Evolutionary conservation across 495 filamentous ascomycete species (phyloP).

Genomic region (Aspergillus avenaceus): DNA sequence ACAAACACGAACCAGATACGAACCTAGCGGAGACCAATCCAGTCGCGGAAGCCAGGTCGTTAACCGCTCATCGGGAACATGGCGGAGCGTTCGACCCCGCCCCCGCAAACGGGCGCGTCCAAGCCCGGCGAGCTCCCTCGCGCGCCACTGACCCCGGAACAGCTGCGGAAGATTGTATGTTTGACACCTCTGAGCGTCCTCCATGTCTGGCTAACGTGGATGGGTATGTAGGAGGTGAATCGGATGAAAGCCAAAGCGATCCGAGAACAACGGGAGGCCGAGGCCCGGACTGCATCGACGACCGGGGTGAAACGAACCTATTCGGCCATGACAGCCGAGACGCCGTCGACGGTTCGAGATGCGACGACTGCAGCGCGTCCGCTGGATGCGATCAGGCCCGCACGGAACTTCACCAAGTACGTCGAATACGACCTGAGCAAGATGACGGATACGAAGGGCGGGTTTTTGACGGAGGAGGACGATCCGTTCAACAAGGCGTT

Average conservation of each 20-base stretch:
- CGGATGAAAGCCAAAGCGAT: slow-evolving; percentile 89
- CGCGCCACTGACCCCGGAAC: slow-evolving; percentile 68
- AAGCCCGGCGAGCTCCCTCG: slow-evolving; percentile 38
- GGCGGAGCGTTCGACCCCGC: slow-evolving; percentile 58
- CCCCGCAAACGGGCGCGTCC: slow-evolving; percentile 33
- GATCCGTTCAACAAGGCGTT: slow-evolving; percentile 84
- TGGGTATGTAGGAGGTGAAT: slow-evolving; percentile 67
- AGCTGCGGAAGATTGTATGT: too few relatives aligned
- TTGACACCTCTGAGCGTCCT: neutral
- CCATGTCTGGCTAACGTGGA: slow-evolving; percentile 5
- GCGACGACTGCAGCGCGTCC: slow-evolving; percentile 41
- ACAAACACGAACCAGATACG: too few relatives aligned
- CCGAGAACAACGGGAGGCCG: slow-evolving; percentile 63
- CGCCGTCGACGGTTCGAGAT: slow-evolving; percentile 65
- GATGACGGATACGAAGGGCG: slow-evolving; percentile 97
- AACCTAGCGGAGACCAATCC: too few relatives aligned
- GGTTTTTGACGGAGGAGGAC: slow-evolving; percentile 81
- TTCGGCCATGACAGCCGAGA: slow-evolving; percentile 55
- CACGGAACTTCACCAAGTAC: slow-evolving; percentile 81
- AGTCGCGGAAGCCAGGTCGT: too few relatives aligned
- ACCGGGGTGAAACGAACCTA: slow-evolving; percentile 58
- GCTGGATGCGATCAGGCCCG: slow-evolving; percentile 61
- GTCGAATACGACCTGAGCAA: slow-evolving; percentile 96
- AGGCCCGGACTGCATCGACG: slow-evolving; percentile 31
- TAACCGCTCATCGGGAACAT: too few relatives aligned